Evolutionary conservation across 306 rosid species (phyloP).

Genomic region (Myrica gale): DNA sequence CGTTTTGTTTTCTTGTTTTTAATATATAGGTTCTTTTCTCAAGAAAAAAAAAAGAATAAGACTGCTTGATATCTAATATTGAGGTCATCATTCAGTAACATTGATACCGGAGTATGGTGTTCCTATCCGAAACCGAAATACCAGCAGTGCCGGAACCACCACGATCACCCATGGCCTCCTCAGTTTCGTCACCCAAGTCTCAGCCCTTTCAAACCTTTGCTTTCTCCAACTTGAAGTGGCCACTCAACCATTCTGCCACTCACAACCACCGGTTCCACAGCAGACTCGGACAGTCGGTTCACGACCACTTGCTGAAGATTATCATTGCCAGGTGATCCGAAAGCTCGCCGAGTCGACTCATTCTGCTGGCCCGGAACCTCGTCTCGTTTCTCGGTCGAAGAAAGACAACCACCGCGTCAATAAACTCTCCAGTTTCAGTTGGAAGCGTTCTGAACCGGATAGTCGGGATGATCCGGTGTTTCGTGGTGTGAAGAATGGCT

Average conservation of each 20-base stretch:
- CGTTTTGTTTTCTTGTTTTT: too few relatives aligned
- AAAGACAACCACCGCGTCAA: neutral
- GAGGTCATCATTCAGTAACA: too few relatives aligned
- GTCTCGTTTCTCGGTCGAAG: neutral
- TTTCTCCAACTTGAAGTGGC: slow-evolving; percentile 32
- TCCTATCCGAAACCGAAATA: slow-evolving; percentile 15
- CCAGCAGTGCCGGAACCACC: neutral
- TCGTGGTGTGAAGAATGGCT: neutral
- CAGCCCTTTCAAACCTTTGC: slow-evolving; percentile 21
- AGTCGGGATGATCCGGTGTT: neutral
- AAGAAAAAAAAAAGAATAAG: too few relatives aligned
- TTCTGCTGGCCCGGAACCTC: neutral
- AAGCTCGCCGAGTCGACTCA: neutral
- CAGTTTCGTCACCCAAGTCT: slow-evolving; percentile 13
- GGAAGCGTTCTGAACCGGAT: neutral
- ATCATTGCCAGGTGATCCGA: neutral
- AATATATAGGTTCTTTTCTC: too few relatives aligned
- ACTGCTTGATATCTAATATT: too few relatives aligned
- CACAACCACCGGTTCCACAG: slow-evolving; percentile 1
- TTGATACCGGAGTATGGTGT: slow-evolving; percentile 20
- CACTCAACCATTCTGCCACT: slow-evolving; percentile 7
- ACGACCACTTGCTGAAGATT: neutral
- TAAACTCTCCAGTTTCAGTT: neutral
- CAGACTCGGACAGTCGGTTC: neutral
- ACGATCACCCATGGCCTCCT: slow-evolving; percentile 26